Conservation (phyloP, 805 yeast species). For the Yarrowia hollandica region DNA sequence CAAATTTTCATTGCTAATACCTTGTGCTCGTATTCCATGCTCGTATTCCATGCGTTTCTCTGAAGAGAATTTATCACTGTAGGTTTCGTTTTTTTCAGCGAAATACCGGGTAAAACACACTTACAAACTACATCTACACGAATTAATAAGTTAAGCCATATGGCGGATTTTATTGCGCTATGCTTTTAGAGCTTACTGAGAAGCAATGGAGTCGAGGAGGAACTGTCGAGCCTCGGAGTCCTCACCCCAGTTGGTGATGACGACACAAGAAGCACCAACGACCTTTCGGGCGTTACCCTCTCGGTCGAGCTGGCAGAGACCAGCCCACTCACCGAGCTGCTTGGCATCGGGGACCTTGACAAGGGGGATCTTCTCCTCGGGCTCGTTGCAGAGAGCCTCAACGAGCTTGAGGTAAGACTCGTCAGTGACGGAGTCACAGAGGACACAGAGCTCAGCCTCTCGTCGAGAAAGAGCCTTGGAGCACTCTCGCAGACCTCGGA, state of each 20-base stretch:
- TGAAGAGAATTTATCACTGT: too few species aligned
- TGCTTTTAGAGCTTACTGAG: constrained; percentile 56
- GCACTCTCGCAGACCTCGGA: constrained; percentile 99
- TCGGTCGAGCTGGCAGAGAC: constrained; percentile 98
- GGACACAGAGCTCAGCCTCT: constrained; percentile 96
- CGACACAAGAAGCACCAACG: constrained; percentile 99
- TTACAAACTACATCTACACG: too few species aligned
- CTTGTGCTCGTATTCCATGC: too few species aligned
- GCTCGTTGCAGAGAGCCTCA: constrained; percentile 99
- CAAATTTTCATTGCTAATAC: too few species aligned
- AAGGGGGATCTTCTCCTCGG: constrained; percentile 93
- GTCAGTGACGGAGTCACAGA: constrained; percentile 98
- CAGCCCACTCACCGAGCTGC: constrained; percentile 99
- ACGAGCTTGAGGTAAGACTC: constrained; percentile 93
- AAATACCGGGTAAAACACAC: too few species aligned
- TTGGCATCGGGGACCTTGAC: constrained; percentile 99
- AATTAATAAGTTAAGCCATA: not conserved
- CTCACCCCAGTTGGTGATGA: constrained; percentile 99
- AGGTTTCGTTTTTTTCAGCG: too few species aligned
- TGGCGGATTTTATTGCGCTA: not conserved
- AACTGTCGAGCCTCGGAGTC: constrained; percentile 96
- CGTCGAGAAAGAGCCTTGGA: constrained; percentile 97
- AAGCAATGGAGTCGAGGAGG: constrained; percentile 93
- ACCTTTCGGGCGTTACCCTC: constrained; percentile 99
- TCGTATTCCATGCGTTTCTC: too few species aligned